Conservation (phyloP, 176 grass and related monocot species). For the Oryza punctata region DNA sequence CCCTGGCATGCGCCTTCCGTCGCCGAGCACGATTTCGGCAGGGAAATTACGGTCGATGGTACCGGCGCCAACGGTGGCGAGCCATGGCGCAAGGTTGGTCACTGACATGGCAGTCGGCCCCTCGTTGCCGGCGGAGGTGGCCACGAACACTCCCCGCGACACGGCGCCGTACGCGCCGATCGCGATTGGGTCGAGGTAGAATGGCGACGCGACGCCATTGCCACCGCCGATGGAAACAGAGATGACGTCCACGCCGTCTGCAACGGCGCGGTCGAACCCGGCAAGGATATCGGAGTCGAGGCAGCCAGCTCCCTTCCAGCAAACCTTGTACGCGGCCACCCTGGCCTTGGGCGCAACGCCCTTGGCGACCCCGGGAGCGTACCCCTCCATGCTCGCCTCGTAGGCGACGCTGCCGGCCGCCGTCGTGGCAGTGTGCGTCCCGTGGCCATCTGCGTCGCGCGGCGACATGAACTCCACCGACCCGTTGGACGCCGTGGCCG, state of each 20-base stretch:
- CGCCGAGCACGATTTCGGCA: slow-evolving; percentile 69
- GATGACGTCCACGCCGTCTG: slow-evolving; percentile 90
- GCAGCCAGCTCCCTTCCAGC: slow-evolving; percentile 87
- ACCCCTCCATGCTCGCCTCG: slow-evolving; percentile 77
- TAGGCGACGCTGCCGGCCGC: slow-evolving; percentile 83
- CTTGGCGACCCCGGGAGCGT: slow-evolving; percentile 80
- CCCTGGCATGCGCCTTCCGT: slow-evolving; percentile 64
- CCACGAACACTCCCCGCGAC: slow-evolving; percentile 74
- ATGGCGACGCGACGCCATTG: slow-evolving; percentile 59
- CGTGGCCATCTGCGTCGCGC: slow-evolving; percentile 89
- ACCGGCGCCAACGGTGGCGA: slow-evolving; percentile 85
- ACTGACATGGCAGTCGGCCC: slow-evolving; percentile 77
- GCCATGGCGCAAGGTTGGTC: slow-evolving; percentile 90
- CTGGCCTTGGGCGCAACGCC: slow-evolving; percentile 93
- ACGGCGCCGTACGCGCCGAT: slow-evolving; percentile 83
- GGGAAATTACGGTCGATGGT: slow-evolving; percentile 94
- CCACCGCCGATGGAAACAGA: slow-evolving; percentile 91
- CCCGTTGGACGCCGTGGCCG: slow-evolving; percentile 49
- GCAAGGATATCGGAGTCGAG: slow-evolving; percentile 97
- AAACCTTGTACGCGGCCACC: slow-evolving; percentile 89
- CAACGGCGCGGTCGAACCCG: slow-evolving; percentile 86
- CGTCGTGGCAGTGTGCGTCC: slow-evolving; percentile 86
- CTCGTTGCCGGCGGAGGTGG: slow-evolving; percentile 90
- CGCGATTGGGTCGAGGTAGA: slow-evolving; percentile 91
- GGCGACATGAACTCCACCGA: slow-evolving; percentile 81